Evolutionary conservation across 495 filamentous ascomycete species (phyloP), one percentile per base, ranked within the genome.

Genomic region (Cetradonia linearis): DNA sequence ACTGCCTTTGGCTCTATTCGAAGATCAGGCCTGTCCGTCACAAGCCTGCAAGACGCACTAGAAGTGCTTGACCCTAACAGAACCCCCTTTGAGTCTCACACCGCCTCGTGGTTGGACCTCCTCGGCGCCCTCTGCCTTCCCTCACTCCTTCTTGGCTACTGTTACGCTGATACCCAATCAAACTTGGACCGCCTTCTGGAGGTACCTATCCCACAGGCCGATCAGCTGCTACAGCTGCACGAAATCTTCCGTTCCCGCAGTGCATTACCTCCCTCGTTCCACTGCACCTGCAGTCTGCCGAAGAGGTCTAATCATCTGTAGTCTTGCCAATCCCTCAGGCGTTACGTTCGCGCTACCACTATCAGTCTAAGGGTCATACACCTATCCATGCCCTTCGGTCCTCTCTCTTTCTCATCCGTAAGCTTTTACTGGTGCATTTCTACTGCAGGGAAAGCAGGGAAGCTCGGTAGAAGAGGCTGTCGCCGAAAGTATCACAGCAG

Each of bases 231-330:
- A 58, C 46, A 52, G 49, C 61, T 62, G 61, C 64, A 66, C 46
- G 58, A 60, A 66, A 66, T 63, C 64, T 66, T 66, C 64, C 64
- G 64, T 61, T 66, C 61, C 64, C 64, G 64, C 58, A 28, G 60
- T 61, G 61, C 63, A 49, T 65, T 59, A 60, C 63, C 44, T 58
- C 40, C 36, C 56, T 55, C 31, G 44, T 33, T 34, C n/a, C 20
- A n/a, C 44, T 59, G 49, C 55, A 38, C 25, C 37, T 66, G 53
- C 64, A 66, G 53, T 38, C 38, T 55, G 46, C 48, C 48, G 49
- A 23, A 31, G n/a, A 31, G 47, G 46, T 27, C 61, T 46, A 56
- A 62, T 62, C 47, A 54, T 36, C 40, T 47, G 33, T 40, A 27
- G 50, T 61, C 34, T 53, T 20, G 44, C 52, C 56, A 37, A 57